Conservation (phyloP, 495 filamentous ascomycete genomes). For the Wilcoxina mikolae region DNA sequence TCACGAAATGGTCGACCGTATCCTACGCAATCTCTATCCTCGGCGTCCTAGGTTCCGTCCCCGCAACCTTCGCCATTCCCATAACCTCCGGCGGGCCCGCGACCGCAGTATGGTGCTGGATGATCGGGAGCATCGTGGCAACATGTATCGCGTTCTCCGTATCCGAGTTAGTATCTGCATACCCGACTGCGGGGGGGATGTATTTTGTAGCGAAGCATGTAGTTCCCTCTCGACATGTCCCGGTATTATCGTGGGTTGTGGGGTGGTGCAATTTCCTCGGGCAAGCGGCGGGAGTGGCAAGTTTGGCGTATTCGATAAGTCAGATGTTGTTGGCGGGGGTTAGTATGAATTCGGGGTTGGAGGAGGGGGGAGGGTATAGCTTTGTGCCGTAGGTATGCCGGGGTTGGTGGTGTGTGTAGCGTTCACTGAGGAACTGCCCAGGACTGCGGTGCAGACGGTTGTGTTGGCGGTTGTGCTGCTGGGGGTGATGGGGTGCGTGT, state of each 20-base stretch:
- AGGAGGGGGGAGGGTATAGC: constrained; percentile 32
- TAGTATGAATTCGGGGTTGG: constrained; percentile 43
- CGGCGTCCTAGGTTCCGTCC: constrained; percentile 54
- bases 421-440: too few relatives aligned
- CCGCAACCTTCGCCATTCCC: constrained; percentile 51
- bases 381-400: constrained; percentile 33
- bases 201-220: constrained; percentile 51
- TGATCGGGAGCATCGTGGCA: constrained; percentile 52
- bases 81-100: constrained; percentile 53
- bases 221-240: constrained; percentile 41
- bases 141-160: constrained; percentile 46
- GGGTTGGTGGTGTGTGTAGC: too few relatives aligned
- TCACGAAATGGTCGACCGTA: constrained; percentile 59
- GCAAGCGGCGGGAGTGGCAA: constrained; percentile 45
- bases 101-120: constrained; percentile 59
- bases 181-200: constrained; percentile 50
- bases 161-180: constrained; percentile 47
- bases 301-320: constrained; percentile 42
- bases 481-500: constrained; percentile 45
- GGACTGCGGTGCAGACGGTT: constrained; percentile 49
- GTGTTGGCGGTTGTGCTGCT: constrained; percentile 45
- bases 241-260: constrained; percentile 46
- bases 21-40: constrained; percentile 63
- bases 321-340: constrained; percentile 45
- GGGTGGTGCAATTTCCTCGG: constrained; percentile 50